A percentile compares a stretch with the other conserved stretches of the same genome.
Evolutionary conservation across 2,329 filamentous ascomycete genomes (phyloP).

Genomic region (Ceratocystis lukuohia): DNA sequence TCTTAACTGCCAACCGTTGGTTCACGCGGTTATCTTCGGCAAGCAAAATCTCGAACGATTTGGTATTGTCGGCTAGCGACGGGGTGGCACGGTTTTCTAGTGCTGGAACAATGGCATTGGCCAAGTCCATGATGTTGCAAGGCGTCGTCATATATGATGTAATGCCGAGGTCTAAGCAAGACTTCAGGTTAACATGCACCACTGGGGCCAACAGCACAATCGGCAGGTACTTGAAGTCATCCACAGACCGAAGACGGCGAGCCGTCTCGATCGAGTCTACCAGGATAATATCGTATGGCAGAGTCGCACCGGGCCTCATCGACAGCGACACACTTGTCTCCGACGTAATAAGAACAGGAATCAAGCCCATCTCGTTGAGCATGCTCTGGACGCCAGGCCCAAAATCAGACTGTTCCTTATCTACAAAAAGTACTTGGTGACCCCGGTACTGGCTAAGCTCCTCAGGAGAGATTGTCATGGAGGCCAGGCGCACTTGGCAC

Average conservation of each 20-base stretch:
- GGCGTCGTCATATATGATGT: constrained; percentile 99
- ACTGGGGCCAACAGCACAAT: constrained; percentile 83
- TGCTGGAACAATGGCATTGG: constrained; percentile 91
- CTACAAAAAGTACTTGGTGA: constrained; percentile 86
- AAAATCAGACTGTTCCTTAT: constrained; percentile 71
- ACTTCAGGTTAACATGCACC: constrained; percentile 85
- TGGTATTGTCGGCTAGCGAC: constrained; percentile 81
- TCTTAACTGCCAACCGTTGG: constrained; percentile 89
- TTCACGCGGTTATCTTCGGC: constrained; percentile 98
- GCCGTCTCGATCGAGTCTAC: constrained; percentile 90
- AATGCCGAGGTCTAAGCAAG: constrained; percentile 84
- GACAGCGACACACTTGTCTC: constrained; percentile 49
- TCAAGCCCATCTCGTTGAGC: constrained; percentile 64
- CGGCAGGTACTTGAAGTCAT: constrained; percentile 95
- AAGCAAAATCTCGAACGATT: constrained; percentile 86
- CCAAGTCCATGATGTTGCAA: constrained; percentile 83
- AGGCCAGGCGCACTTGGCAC: constrained; percentile 74
- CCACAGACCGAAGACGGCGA: constrained; percentile 67
- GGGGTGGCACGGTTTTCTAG: constrained; percentile 87
- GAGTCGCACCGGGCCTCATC: constrained; percentile 40
- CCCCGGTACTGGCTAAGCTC: constrained; percentile 79
- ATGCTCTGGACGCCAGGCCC: constrained; percentile 65
- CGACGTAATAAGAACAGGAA: constrained; percentile 74
- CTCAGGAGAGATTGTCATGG: constrained; percentile 63
- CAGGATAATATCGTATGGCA: constrained; percentile 86